Evolutionary conservation across 495 filamentous ascomycete genomes (phyloP).

Genomic region (Podospora bellae-mahoneyi): DNA sequence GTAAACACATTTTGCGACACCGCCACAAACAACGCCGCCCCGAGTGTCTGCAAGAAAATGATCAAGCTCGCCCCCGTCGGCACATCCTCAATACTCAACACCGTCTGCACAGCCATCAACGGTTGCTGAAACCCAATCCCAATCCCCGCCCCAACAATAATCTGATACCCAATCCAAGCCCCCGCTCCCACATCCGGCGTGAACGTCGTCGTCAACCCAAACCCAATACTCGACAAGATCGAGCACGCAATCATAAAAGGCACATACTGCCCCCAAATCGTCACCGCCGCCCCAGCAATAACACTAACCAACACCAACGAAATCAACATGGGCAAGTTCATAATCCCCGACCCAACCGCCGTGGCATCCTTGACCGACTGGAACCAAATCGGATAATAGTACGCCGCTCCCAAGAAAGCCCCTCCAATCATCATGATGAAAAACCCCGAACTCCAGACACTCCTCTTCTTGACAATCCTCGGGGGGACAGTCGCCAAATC

Average conservation of each 20-base stretch:
- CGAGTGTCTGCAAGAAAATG: conserved; percentile 68
- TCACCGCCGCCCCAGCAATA: conserved; percentile 57
- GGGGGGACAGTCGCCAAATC: conserved; percentile 72
- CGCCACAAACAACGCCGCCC: conserved; percentile 69
- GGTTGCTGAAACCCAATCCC: conserved; percentile 67
- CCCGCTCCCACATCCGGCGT: conserved; percentile 48
- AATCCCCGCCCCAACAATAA: conserved; percentile 64
- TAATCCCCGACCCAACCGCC: conserved; percentile 70
- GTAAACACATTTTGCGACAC: conserved; percentile 76
- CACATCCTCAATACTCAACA: conserved; percentile 58
- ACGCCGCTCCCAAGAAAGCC: conserved; percentile 65
- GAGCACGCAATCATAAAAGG: conserved; percentile 65
- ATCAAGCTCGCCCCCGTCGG: conserved; percentile 64
- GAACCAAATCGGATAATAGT: conserved; percentile 85
- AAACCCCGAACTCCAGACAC: conserved; percentile 53
- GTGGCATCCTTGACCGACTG: conserved; percentile 72
- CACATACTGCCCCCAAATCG: conserved; percentile 68
- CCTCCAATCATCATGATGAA: conserved; percentile 57
- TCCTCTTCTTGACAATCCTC: conserved; percentile 66
- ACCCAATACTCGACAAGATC: conserved; percentile 61
- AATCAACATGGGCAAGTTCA: conserved; percentile 71
- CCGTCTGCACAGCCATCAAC: conserved; percentile 66
- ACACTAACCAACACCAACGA: conserved; percentile 59
- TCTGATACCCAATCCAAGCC: conserved; percentile 77
- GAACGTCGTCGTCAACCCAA: conserved; percentile 66